A percentile compares a stretch with the other conserved stretches of the same genome.
Conservation (phyloP, 495 filamentous ascomycete species). For the Xylaria acuta region DNA sequence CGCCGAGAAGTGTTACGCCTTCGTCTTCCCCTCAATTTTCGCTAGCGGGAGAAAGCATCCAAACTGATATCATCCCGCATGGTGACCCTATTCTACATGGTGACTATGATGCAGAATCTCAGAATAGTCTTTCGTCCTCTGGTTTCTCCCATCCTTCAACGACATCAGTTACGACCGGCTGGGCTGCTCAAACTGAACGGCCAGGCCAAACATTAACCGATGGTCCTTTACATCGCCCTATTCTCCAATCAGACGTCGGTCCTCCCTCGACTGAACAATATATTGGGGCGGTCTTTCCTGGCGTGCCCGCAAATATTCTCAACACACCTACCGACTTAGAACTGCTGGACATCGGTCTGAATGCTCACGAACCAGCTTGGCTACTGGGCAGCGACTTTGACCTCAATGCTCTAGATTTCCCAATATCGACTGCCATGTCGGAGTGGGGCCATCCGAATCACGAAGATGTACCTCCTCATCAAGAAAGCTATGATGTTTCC, state of each 20-base stretch:
- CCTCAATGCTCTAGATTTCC: constrained; percentile 21
- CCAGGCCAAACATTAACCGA: constrained; percentile 13
- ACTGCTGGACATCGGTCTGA: constrained; percentile 20
- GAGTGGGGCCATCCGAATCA: constrained; percentile 18
- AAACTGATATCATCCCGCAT: not conserved
- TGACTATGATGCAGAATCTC: constrained; percentile 16
- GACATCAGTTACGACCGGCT: constrained; percentile 2
- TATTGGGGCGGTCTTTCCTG: constrained; percentile 4
- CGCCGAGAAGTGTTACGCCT: not conserved
- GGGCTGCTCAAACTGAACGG: not conserved
- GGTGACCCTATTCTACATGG: constrained; percentile 6
- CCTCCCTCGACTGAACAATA: constrained; percentile 9
- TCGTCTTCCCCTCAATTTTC: constrained; percentile 17
- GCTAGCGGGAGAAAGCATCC: constrained; percentile 7
- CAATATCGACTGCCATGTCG: constrained; percentile 21
- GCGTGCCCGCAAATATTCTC: constrained; percentile 4
- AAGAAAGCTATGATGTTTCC: constrained; percentile 11
- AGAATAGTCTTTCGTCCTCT: constrained; percentile 11
- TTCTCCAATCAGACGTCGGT: constrained; percentile 10
- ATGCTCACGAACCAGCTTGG: constrained; percentile 24
- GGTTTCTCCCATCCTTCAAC: constrained; percentile 3
- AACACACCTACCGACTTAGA: constrained; percentile 20
- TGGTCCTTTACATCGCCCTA: not conserved
- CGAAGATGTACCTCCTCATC: constrained; percentile 12
- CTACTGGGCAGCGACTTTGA: constrained; percentile 21